A percentile compares a stretch with the other conserved stretches of the same genome.
Evolutionary conservation across 2,329 filamentous ascomycete species (phyloP).

Genomic region (Parastagonospora nodorum): DNA sequence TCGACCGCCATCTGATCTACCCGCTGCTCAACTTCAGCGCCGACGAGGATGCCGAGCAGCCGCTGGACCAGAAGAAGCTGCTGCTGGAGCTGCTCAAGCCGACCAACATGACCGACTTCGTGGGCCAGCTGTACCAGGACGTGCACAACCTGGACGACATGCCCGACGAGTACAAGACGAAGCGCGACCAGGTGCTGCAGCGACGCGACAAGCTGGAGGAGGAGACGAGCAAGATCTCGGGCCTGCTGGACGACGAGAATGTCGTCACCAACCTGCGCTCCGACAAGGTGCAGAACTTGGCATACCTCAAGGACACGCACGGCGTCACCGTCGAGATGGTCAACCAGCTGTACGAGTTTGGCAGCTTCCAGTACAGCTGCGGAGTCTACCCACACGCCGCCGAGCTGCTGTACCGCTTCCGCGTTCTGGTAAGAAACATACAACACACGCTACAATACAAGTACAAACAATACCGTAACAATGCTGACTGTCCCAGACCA

Average conservation of each 20-base stretch:
- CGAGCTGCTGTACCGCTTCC: conserved; percentile 96
- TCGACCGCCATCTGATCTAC: conserved; percentile 96
- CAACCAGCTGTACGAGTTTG: conserved; percentile 91
- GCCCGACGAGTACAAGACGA: conserved; percentile 84
- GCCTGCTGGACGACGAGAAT: conserved; percentile 83
- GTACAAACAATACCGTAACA: conserved; percentile 1
- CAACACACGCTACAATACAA: too few species aligned
- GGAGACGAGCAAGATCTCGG: conserved; percentile 85
- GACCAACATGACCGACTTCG: conserved; percentile 99
- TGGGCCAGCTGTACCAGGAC: conserved; percentile 88
- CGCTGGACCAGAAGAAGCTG: conserved; percentile 75
- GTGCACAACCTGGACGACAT: conserved; percentile 78
- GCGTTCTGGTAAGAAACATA: conserved; percentile 67
- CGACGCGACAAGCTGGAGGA: conserved; percentile 83
- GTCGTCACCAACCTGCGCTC: conserved; percentile 89
- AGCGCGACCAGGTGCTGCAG: conserved; percentile 85
- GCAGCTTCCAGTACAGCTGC: conserved; percentile 97
- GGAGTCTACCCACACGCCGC: conserved; percentile 89
- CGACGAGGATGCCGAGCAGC: conserved; percentile 77
- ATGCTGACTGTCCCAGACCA: conserved; percentile 61
- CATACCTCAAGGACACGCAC: conserved; percentile 95
- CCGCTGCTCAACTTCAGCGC: conserved; percentile 91
- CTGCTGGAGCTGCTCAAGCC: conserved; percentile 95
- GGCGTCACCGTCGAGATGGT: conserved; percentile 95
- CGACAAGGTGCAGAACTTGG: conserved; percentile 98